Conservation (phyloP, 352 stramenopile genomes). For the Globisporangium megalacanthum region DNA sequence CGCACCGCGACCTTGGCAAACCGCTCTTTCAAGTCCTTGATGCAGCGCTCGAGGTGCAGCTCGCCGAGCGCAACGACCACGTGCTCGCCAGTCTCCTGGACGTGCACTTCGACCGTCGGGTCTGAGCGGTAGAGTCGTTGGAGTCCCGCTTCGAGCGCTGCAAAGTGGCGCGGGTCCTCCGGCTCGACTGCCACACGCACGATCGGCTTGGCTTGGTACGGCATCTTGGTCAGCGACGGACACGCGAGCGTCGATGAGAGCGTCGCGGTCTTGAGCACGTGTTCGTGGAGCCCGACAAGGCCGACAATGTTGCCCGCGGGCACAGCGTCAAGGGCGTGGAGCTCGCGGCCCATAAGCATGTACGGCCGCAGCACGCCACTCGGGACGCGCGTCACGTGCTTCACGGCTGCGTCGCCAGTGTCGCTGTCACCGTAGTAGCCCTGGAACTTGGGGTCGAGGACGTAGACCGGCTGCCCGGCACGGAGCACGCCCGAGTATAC, state of each 20-base stretch:
- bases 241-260: slow-evolving; percentile 74
- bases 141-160: slow-evolving; percentile 77
- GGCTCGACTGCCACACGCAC: slow-evolving; percentile 90
- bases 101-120: slow-evolving; percentile 89
- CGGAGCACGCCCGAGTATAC: slow-evolving; percentile 87
- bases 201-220: slow-evolving; percentile 90
- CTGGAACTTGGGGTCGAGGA: slow-evolving; percentile 90
- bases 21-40: slow-evolving; percentile 87
- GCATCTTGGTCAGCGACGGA: slow-evolving; percentile 84
- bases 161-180: slow-evolving; percentile 82
- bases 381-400: slow-evolving; percentile 56
- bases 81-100: slow-evolving; percentile 87
- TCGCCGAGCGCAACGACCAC: slow-evolving; percentile 89
- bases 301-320: slow-evolving; percentile 89
- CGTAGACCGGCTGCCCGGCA: slow-evolving; percentile 53
- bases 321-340: slow-evolving; percentile 70
- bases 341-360: slow-evolving; percentile 91
- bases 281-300: slow-evolving; percentile 81
- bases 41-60: slow-evolving; percentile 88
- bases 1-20: slow-evolving; percentile 83
- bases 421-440: slow-evolving; percentile 31
- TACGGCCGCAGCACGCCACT: slow-evolving; percentile 63
- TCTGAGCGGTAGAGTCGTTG: slow-evolving; percentile 91
- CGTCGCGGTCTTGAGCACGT: slow-evolving; percentile 90
- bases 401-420: slow-evolving; percentile 22